These are phyloP conservation scores for Candida fluviatilis DNA, from an alignment of 805 yeast genomes.

Conservation along the genomic window DNA sequence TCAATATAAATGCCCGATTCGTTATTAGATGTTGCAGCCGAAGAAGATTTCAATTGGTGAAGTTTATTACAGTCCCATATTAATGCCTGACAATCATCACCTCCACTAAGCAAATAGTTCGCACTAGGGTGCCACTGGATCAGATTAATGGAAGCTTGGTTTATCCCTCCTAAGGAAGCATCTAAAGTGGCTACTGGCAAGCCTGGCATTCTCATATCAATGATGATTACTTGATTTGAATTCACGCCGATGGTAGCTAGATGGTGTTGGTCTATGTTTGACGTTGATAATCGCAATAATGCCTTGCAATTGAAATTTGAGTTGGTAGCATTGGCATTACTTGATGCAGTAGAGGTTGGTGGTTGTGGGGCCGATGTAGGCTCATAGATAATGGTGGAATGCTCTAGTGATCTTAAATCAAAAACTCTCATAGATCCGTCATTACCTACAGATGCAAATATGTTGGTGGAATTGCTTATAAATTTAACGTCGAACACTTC, in stretches of 20 bases:
- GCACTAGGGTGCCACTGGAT: conserved; percentile 82
- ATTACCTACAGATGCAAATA: conserved; percentile 90
- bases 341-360: conserved; percentile 6
- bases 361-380: conserved; percentile 39
- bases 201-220: conserved; percentile 89
- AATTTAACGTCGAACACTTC: conserved; percentile 93
- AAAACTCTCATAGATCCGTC: conserved; percentile 94
- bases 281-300: conserved; percentile 69
- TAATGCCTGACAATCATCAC: conserved; percentile 70
- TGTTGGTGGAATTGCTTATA: conserved; percentile 63
- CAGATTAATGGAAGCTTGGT: conserved; percentile 62
- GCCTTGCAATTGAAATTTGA: conserved; percentile 43
- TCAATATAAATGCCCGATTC: conserved; percentile 17
- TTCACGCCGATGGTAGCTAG: conserved; percentile 79
- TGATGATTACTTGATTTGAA: conserved; percentile 58
- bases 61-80: conserved; percentile 56
- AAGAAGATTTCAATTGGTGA: conserved; percentile 6
- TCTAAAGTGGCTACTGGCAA: conserved; percentile 66
- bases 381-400: conserved; percentile 91
- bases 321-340: conserved; percentile 2
- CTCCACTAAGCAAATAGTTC: conserved; percentile 58
- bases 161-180: conserved; percentile 48
- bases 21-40: conserved; percentile 1
- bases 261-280: conserved; percentile 75
- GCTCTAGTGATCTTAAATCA: conserved; percentile 84